phyloP scores from a whole-genome alignment of 192 early-diverging fungal genomes.

The Entomortierella lignicola region DNA sequence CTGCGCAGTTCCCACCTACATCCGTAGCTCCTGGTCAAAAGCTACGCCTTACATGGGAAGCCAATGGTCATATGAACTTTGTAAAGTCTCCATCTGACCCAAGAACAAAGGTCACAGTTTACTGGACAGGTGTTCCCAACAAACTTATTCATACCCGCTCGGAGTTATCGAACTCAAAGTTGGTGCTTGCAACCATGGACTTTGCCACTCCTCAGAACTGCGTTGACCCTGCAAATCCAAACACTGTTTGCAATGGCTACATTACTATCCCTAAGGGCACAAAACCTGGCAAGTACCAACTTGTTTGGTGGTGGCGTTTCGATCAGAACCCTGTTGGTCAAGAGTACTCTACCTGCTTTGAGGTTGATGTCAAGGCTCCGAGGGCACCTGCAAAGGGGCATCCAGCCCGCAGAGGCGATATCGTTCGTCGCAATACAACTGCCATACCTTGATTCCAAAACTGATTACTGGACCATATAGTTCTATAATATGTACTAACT shows the following conservation, averaged over 20 bases:
- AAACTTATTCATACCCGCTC: constrained; percentile 23
- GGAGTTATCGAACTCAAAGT: constrained; percentile 16
- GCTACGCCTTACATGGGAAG: constrained; percentile 63
- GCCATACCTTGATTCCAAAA: no score
- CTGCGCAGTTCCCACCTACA: constrained; percentile 58
- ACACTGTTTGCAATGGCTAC: constrained; percentile 61
- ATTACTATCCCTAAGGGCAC: constrained; percentile 63
- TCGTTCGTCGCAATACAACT: no score
- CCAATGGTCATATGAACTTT: constrained; percentile 66
- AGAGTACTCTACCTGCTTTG: constrained; percentile 74
- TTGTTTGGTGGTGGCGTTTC: constrained; percentile 74
- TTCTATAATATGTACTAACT: no score
- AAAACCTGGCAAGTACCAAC: constrained; percentile 59
- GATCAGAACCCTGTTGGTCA: constrained; percentile 68
- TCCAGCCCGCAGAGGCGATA: background rate
- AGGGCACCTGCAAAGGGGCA: background rate
- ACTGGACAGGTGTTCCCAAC: constrained; percentile 32
- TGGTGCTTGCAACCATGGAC: constrained; percentile 52
- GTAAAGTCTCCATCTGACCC: background rate
- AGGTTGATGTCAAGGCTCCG: constrained; percentile 43
- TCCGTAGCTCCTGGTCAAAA: constrained; percentile 61
- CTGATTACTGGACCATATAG: background rate
- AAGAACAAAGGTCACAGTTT: constrained; percentile 16
- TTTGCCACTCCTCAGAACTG: constrained; percentile 63
- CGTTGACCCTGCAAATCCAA: constrained; percentile 51